These are phyloP conservation scores for Hypericum androsaemum DNA, from an alignment of 345 rosid genomes.

Conservation along the genomic window DNA sequence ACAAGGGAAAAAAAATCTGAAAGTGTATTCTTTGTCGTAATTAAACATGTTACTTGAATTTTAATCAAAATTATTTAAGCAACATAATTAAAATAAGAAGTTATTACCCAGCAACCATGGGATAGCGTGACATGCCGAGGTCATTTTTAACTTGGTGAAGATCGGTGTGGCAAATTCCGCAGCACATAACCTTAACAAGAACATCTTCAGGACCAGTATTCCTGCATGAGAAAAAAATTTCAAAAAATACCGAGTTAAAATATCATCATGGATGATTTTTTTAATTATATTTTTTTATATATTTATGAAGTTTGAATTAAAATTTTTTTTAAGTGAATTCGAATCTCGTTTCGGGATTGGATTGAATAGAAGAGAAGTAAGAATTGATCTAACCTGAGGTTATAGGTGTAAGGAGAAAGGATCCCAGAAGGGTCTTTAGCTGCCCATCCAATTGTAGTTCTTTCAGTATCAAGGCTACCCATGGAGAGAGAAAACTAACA, in stretches of 20 bases:
- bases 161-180: conserved; percentile 76
- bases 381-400: conserved; percentile 36
- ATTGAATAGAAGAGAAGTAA: not conserved
- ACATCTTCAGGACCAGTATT: conserved; percentile 73
- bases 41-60: too few relatives aligned
- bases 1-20: too few relatives aligned
- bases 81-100: too few relatives aligned
- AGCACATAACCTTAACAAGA: conserved; percentile 38
- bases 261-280: too few relatives aligned
- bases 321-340: too few relatives aligned
- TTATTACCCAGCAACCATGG: conserved; percentile 69
- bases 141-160: conserved; percentile 58
- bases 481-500: too few relatives aligned
- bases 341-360: not conserved
- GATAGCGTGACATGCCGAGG: conserved; percentile 53
- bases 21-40: too few relatives aligned
- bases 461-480: conserved; percentile 16
- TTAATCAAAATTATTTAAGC: too few relatives aligned
- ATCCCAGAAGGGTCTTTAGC: conserved; percentile 65
- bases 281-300: too few relatives aligned
- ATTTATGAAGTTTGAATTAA: too few relatives aligned
- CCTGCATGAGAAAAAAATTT: conserved; percentile 18
- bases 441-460: conserved; percentile 58
- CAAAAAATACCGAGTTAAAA: not conserved
- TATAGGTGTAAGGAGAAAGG: conserved; percentile 54